Conservation (phyloP, 768 basidiomycete species). For the Lactarius sanguifluus region DNA sequence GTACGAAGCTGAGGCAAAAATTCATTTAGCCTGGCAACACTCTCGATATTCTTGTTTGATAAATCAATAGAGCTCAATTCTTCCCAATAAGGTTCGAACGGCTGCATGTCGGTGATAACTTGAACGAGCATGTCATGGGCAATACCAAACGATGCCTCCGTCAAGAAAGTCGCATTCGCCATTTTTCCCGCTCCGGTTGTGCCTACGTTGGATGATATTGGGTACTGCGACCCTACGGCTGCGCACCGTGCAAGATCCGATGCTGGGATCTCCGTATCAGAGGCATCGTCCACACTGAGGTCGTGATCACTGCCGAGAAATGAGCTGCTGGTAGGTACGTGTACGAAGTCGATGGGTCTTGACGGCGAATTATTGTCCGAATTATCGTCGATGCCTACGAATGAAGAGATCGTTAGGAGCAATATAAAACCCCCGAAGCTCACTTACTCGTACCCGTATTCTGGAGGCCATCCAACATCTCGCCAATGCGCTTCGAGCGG, state of each 20-base stretch:
- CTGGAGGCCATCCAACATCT: conserved; percentile 74
- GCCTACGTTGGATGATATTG: conserved; percentile 30
- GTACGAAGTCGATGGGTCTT: conserved; percentile 48
- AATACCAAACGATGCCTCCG: conserved; percentile 95
- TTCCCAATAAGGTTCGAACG: conserved; percentile 96
- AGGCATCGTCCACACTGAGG: conserved; percentile 29
- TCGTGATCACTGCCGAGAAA: conserved; percentile 40
- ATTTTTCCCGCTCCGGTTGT: conserved; percentile 18
- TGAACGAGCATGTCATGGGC: conserved; percentile 90
- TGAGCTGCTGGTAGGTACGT: conserved; percentile 43
- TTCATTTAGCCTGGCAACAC: conserved; percentile 83
- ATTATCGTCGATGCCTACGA: conserved; percentile 41
- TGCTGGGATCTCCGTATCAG: conserved; percentile 31
- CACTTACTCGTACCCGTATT: conserved; percentile 53
- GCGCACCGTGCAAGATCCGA: conserved; percentile 11
- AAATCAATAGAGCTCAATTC: conserved; percentile 72
- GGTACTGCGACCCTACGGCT: conserved; percentile 34
- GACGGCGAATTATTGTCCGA: conserved; percentile 58
- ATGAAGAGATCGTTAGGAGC: conserved; percentile 1
- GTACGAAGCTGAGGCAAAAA: conserved; percentile 81
- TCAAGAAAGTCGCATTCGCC: conserved; percentile 70
- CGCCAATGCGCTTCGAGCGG: conserved; percentile 77
- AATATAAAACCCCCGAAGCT: conserved; percentile 9
- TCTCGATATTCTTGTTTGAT: conserved; percentile 68
- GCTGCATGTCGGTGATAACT: conserved; percentile 91